Base-by-base conservation (phyloP, 1,284 basidiomycete species). In the Baeospora myosura region DNA sequence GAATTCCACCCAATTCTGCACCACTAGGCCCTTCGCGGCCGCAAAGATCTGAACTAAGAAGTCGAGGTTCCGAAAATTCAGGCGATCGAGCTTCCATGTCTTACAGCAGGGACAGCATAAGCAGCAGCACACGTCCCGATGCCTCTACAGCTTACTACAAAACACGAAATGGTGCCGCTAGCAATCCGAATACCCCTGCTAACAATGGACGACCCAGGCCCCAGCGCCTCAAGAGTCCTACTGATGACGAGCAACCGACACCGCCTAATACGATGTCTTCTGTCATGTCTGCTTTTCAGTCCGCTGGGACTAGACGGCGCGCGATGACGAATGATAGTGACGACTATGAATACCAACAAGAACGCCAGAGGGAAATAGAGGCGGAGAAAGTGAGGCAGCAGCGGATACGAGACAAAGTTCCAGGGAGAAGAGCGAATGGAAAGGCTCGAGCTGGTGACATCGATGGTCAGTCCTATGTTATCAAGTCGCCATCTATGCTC, bases 371-470 rank as follows among this genome's bases (percentile, higher is more conserved):
- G 48, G 82, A 81, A 50, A 61, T 72, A 7, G 77, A 82, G 48
- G 68, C 68, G 11, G 78, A 83, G 59, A 74, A 64, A 48, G 64
- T 56, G 25, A 69, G 76, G 36, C 82, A 84, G 53, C 75, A 75
- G 51, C 69, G 76, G 44, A 80, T 85, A 51, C 69, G 67, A 48
- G 81, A 84, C 46, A 78, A 73, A 54, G 76, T 74, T 18, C 77
- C 81, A 29, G 76, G 78, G 21, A 66, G 76, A 46, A 67, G 64
- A 45, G 52, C 59, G 6, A 74, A 69, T 39, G 71, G 75, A 30
- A 76, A 70, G 51, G 66, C 74, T 37, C 74, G 69, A 52, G 66
- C 71, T 29, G 85, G 85, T 6, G 82, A 86, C 56, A 86, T 88
- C 52, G 85, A 88, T 54, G 83, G 85, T 87, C 54, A 49, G 11